phyloP scores from a whole-genome alignment of 2,329 filamentous ascomycete species.

The Orbilia javanica region DNA sequence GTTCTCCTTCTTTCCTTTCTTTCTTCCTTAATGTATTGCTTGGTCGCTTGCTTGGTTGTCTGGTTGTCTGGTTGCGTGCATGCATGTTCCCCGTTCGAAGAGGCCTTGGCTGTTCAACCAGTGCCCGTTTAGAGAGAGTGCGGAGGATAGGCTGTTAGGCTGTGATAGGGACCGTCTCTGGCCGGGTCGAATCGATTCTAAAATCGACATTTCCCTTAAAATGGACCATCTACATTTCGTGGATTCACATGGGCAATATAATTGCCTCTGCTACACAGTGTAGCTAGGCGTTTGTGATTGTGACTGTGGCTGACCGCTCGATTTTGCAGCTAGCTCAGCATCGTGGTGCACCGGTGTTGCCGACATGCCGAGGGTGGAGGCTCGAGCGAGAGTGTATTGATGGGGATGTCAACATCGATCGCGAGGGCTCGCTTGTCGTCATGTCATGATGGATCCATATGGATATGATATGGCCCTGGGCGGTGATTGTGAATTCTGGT shows the following conservation, averaged over 20 bases:
- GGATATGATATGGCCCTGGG: background rate
- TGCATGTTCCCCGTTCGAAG: slow-evolving; percentile 23
- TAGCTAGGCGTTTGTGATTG: background rate
- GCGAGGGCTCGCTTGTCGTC: slow-evolving; percentile 18
- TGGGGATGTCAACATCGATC: background rate
- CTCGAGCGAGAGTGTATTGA: background rate
- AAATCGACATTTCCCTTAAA: slow-evolving; percentile 41
- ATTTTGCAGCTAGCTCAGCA: background rate
- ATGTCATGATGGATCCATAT: too few species aligned
- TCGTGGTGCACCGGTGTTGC: background rate
- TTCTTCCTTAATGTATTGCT: background rate
- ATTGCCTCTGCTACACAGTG: too few species aligned
- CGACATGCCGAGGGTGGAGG: background rate
- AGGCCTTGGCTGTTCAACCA: slow-evolving; percentile 26
- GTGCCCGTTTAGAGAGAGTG: slow-evolving; percentile 29
- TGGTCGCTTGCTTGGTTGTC: too few species aligned
- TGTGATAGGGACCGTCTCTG: slow-evolving; percentile 8
- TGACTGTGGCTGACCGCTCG: background rate
- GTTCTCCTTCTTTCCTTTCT: background rate
- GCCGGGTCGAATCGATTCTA: slow-evolving; percentile 3
- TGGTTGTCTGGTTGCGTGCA: too few species aligned
- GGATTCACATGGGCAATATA: slow-evolving; percentile 19
- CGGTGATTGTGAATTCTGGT: background rate
- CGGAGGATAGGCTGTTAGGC: slow-evolving; percentile 6
- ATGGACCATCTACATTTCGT: slow-evolving; percentile 23